phyloP scores from a whole-genome alignment of 2,329 filamentous ascomycete genomes.

The Pseudogymnoascus pannorum region DNA sequence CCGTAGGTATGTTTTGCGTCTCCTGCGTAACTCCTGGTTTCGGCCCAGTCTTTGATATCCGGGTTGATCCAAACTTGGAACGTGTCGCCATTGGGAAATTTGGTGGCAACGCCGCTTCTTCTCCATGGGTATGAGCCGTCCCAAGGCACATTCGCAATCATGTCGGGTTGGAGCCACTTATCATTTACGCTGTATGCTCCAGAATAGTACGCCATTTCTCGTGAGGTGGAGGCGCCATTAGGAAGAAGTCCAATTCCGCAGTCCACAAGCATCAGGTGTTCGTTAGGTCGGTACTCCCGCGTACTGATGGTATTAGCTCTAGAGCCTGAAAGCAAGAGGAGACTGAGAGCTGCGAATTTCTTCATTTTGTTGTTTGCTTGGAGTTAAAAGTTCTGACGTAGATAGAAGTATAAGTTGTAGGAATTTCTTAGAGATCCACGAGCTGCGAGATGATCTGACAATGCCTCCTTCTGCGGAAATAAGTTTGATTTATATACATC shows the following conservation, averaged over 20 bases:
- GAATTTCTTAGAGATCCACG: too few species aligned
- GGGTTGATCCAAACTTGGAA: background rate
- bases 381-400: background rate
- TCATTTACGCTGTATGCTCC: background rate
- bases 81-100: background rate
- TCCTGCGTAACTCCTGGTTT: background rate
- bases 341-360: background rate
- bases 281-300: background rate
- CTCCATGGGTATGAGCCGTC: background rate
- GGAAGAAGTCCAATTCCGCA: background rate
- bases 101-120: background rate
- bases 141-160: background rate
- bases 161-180: background rate
- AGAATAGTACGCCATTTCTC: background rate
- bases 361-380: background rate
- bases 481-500: background rate
- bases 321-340: background rate
- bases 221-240: background rate
- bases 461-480: background rate
- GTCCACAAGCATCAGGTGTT: background rate
- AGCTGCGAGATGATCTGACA: background rate
- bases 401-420: background rate
- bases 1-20: background rate
- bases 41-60: background rate
- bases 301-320: background rate